Evolutionary conservation across 257 asterid genomes (phyloP), one percentile per base, ranked within the genome.

Genomic region (Sherardia arvensis): DNA sequence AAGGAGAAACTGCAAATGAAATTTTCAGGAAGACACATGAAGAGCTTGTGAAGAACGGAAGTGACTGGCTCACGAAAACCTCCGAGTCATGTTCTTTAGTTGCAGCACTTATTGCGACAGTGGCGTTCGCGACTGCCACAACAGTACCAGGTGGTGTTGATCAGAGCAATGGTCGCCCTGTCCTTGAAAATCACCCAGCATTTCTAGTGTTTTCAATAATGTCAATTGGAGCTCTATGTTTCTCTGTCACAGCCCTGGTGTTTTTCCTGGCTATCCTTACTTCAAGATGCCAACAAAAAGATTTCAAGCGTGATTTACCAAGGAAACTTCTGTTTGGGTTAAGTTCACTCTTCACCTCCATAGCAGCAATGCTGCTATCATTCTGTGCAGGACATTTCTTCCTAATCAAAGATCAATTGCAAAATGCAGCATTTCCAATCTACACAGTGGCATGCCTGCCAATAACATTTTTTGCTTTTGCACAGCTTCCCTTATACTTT

Each of bases 351-450:
- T 81, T 86, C 53, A 77, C 80, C 1, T 73, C 91, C 5, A 80
- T 86, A n/a, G 80, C 79, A 1, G 82, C 91, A 3, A 80, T 86
- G 64, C 59, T 84, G 69, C 29, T 80, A 62, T 74, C 85, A 0
- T 85, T 83, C 63, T 79, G 90, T 34, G 94, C 90, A 12, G 94
- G 84, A 1, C 85, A 85, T 51, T 78, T 79, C 26, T 86, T 86
- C 62, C 65, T 78, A 38, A 66, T 86, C 18, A 61, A 49, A 65
- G 75, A 81, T 15, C 65, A 62, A 22, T 62, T 78, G 33, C 70
- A 56, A 32, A 8, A 14, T 1, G 84, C 70, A 0, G 80, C 80
- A 7, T 21, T 74, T 61, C 84, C 91, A 1, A 71, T 86, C 23
- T 86, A 84, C 28, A 73, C 77, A 0, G 36, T 62, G 5, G 80